Base-by-base conservation (phyloP, 805 yeast genomes). In the Metschnikowia koreensis region DNA sequence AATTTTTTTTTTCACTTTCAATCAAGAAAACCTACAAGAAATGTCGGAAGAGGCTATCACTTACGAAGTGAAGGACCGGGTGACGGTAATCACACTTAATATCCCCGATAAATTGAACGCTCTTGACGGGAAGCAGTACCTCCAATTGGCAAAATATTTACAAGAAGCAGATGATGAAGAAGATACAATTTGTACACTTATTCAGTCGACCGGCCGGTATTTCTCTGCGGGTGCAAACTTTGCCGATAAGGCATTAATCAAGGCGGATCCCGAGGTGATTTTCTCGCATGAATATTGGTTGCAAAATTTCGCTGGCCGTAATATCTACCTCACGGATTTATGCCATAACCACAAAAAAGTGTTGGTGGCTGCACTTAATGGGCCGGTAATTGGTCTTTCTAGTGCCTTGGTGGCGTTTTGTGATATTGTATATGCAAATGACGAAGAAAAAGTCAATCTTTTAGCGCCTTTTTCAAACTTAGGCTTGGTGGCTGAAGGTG, bases 161-260 rank as follows among this genome's bases (percentile, higher is more conserved):
- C 82, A 82, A 56, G 63, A 74, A 53, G 91, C 96, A 0, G 84
- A 87, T 52, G 64, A 70, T 6, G 84, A 87, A 51, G 81, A 81
- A 26, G 72, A 75, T 17, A 84, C 93, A 0, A 62, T 78, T 7
- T 77, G 82, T 26, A 90, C 97, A 1, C 70, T 87, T 46, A 67
- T 90, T 45, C 84, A 82, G 62, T 77, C 90, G 34, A 74, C 86
- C 0, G 96, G 96, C 0, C 75, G 85, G 51, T 87, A 80, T 65
- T 90, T 89, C 66, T 83, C 90, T 27, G 87, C 96, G 7, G 97
- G 97, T 27, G 97, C 96, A 17, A 84, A 89, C 64, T 80, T 87
- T 47, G 75, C 71, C 45, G 75, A 70, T 41, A 63, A 55, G 47
- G 68, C 74, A 0, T 51, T 71, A 49, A 46, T 62, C 15, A 66